These are phyloP conservation scores for Ammopiptanthus mongolicus DNA, from an alignment of 306 rosid genomes.

Conservation along the genomic window DNA sequence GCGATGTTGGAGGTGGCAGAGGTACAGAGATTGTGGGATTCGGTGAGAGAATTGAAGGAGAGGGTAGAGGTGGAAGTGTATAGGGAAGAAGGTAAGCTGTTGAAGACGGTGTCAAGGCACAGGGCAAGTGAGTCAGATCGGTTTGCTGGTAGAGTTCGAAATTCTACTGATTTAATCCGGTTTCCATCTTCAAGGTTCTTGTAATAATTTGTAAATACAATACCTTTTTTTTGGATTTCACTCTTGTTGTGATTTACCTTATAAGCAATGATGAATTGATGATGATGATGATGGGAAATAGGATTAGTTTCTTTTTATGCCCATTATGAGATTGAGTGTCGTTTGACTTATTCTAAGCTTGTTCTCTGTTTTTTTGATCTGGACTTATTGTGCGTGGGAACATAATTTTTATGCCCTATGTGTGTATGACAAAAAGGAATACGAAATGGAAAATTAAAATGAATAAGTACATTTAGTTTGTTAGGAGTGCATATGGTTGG, in stretches of 20 bases:
- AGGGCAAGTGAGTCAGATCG: conserved; percentile 41
- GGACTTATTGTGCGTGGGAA: background rate
- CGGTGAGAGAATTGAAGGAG: conserved; percentile 35
- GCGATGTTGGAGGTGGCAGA: background rate
- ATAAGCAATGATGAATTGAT: too few relatives aligned
- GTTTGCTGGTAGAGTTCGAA: conserved; percentile 10
- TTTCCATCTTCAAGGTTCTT: conserved; percentile 44
- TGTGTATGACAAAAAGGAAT: too few relatives aligned
- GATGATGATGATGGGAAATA: background rate
- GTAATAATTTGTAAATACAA: background rate
- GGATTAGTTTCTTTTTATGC: background rate
- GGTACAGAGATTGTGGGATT: conserved; percentile 31
- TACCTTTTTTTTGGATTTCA: background rate
- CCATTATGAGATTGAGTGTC: background rate
- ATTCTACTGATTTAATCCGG: conserved; percentile 16
- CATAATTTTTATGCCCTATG: too few relatives aligned
- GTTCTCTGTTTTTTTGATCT: background rate
- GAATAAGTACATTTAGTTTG: too few relatives aligned
- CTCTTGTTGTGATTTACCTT: background rate
- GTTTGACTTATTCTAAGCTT: background rate
- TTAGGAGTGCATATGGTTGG: too few relatives aligned
- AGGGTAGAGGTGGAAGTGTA: background rate
- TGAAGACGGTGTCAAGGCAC: background rate
- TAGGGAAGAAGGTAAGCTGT: conserved; percentile 14
- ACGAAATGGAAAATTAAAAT: too few relatives aligned